Percentiles rank a stretch among this genome's conserved stretches.
Evolutionary conservation across 169 alveolate genomes (phyloP).

Genomic region (Theileria sp.): DNA sequence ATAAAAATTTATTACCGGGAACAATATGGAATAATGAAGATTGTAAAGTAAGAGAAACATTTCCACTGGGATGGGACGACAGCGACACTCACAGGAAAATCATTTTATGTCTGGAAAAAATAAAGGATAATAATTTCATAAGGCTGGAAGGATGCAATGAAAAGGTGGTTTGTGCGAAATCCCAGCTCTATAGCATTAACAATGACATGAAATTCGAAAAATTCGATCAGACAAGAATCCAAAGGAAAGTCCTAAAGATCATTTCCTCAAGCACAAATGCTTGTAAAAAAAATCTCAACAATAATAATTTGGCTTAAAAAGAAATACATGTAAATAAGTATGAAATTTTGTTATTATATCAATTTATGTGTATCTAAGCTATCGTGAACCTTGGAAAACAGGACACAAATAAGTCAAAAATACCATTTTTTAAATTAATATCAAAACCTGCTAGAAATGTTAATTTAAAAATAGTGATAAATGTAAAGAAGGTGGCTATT

Average conservation of each 20-base stretch:
- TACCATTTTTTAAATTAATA: too few relatives aligned
- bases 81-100: background rate
- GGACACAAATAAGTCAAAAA: background rate
- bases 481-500: background rate
- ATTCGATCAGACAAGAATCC: background rate
- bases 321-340: background rate
- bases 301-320: background rate
- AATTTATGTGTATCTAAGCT: background rate
- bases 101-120: background rate
- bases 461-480: too few relatives aligned
- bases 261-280: background rate
- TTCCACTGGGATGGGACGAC: constrained; percentile 20
- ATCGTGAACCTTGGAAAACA: background rate
- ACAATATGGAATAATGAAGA: constrained; percentile 10
- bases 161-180: background rate
- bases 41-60: constrained; percentile 7
- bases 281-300: background rate
- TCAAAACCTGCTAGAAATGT: background rate
- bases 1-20: constrained; percentile 17
- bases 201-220: background rate
- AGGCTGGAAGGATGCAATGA: background rate
- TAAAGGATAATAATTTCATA: background rate
- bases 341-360: background rate
- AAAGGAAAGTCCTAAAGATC: background rate
- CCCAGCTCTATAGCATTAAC: background rate